Evolutionary conservation across 2,329 filamentous ascomycete genomes (phyloP), one percentile per base, ranked within the genome.

Genomic region (Xylariomycetidae sp.): DNA sequence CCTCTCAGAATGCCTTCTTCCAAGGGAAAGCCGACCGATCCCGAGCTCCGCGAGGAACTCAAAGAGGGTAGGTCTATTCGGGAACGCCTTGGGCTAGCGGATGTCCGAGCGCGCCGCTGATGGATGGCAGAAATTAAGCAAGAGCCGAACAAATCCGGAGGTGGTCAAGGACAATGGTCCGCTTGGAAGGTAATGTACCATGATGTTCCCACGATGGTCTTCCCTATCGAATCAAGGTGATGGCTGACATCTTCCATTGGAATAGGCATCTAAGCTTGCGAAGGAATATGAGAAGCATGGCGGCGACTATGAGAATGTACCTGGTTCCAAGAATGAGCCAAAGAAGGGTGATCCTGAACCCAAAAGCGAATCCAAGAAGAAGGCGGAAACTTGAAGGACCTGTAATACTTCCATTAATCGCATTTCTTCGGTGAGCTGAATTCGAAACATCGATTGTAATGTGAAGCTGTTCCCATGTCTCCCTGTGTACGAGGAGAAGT

Each of bases 271-370:
- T 3, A 64, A 63, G 41, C 44, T 64, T 4, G 58, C 59, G 2
- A 64, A 65, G 35, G 60, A 64, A 42, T 64, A 64, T 31, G 60
- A 65, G 48, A 60, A 58, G 42, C 57, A 59, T 25, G 61, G 62
- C 1, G 60, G 61, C 4, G 60, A 47, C 1, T 64, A 63, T 31
- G 59, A 64, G 45, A 59, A 64, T 22, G 54, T 61, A 42, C 39
- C 60, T 1, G 58, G 59, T 0, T 64, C 60, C 7, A 64, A 64
- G 42, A 64, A 64, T 17, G 49, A 54, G 37, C 42, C 47, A 4
- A 48, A 44, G 35, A 52, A 47, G 35, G 48, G 50, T 2, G 26
- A 26, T 2, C 47, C 47, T 4, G 18, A 45, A 34, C 34, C 28
- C 10, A 59, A 36, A 17, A 54, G 43, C n/a, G 25, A 39, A 18